A percentile compares a stretch with the other conserved stretches of the same genome.
These are phyloP conservation scores for Vaccinium darrowii DNA, from an alignment of 148 eudicot species.

Conservation along the genomic window DNA sequence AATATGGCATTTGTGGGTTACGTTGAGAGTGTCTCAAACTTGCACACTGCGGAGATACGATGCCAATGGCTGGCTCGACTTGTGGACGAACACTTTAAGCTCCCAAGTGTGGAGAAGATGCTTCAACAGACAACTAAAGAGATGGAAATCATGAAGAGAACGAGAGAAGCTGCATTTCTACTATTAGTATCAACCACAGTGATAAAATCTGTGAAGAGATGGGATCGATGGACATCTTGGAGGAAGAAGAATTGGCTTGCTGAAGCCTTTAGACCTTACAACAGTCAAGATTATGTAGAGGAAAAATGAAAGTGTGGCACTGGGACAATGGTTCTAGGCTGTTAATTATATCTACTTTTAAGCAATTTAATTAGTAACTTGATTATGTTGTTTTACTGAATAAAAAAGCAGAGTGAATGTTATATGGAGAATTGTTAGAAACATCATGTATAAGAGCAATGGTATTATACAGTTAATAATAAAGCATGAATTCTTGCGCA, in stretches of 20 bases:
- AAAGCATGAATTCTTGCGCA: slow-evolving; percentile 5
- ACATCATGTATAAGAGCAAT: neutral
- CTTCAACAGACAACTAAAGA: slow-evolving; percentile 54
- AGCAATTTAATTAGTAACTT: neutral
- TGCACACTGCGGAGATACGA: slow-evolving; percentile 58
- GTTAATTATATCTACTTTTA: neutral
- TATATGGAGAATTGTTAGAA: neutral
- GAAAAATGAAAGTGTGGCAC: slow-evolving; percentile 8
- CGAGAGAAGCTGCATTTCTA: slow-evolving; percentile 91
- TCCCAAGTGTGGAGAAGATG: slow-evolving; percentile 74
- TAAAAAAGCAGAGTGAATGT: neutral
- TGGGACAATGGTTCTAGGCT: neutral
- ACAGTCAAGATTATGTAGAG: slow-evolving; percentile 71
- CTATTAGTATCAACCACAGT: slow-evolving; percentile 83
- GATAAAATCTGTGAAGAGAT: slow-evolving; percentile 91
- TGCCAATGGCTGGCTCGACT: slow-evolving; percentile 85
- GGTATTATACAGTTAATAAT: neutral
- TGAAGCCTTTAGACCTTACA: slow-evolving; percentile 89
- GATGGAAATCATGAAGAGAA: slow-evolving; percentile 78
- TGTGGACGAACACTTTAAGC: slow-evolving; percentile 56
- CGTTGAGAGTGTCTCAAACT: slow-evolving; percentile 69
- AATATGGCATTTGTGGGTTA: slow-evolving; percentile 95
- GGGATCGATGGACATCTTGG: slow-evolving; percentile 76
- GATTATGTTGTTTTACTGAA: neutral
- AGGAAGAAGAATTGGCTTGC: slow-evolving; percentile 80